phyloP scores from a whole-genome alignment of 1,139 yeast genomes.

The Pichia terricola region DNA sequence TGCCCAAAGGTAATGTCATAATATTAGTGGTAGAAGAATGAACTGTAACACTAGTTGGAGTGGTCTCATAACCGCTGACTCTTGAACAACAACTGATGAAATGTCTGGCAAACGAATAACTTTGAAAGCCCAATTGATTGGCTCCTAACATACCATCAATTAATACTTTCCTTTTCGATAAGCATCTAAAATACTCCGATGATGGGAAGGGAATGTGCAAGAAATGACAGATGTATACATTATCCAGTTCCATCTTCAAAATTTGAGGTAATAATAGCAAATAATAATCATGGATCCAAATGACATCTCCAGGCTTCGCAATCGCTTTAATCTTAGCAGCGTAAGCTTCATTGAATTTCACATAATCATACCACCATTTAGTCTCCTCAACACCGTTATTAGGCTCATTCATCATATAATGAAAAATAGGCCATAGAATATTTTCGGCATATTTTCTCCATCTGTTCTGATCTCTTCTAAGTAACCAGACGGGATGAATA shows the following conservation, averaged over 20 bases:
- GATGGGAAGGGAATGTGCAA: constrained; percentile 92
- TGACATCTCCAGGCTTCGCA: constrained; percentile 83
- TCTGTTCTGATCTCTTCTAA: constrained; percentile 57
- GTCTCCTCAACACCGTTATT: constrained; percentile 65
- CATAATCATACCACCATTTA: constrained; percentile 87
- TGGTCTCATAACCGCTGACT: constrained; percentile 60
- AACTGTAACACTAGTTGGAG: constrained; percentile 53
- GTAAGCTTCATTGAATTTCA: constrained; percentile 81
- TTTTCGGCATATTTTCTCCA: constrained; percentile 90
- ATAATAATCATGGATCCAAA: constrained; percentile 94
- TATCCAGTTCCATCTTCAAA: constrained; percentile 71
- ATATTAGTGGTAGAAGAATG: constrained; percentile 71
- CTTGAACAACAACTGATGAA: constrained; percentile 84
- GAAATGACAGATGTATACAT: constrained; percentile 74
- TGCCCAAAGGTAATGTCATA: constrained; percentile 77
- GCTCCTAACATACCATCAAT: constrained; percentile 90
- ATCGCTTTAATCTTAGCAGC: constrained; percentile 65
- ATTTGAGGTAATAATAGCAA: constrained; percentile 77
- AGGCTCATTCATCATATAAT: constrained; percentile 70
- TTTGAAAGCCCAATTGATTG: constrained; percentile 77
- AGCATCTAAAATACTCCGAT: constrained; percentile 85
- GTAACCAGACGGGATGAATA: constrained; percentile 83
- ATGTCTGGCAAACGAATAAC: constrained; percentile 79
- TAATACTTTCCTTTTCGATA: constrained; percentile 72
- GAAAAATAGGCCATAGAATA: constrained; percentile 89